These are phyloP conservation scores for Syncephalastrum racemosum DNA, from an alignment of 371 early-diverging fungal genomes.

Conservation along the genomic window DNA sequence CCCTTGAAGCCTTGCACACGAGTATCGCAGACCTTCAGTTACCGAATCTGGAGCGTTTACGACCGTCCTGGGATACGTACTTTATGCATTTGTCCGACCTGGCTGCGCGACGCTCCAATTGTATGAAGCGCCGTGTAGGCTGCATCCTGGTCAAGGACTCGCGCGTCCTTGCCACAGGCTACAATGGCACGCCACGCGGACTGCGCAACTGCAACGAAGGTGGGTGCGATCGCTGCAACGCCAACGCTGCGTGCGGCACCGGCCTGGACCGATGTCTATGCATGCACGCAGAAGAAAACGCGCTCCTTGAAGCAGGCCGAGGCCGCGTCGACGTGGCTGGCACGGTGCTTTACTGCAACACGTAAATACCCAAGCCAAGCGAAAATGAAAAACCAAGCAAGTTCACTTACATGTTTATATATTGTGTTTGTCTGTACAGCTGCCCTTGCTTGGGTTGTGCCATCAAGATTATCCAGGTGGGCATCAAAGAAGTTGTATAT, in stretches of 20 bases:
- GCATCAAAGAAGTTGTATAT: slow-evolving; percentile 92
- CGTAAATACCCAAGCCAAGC: slow-evolving; percentile 39
- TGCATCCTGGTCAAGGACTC: slow-evolving; percentile 91
- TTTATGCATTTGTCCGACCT: slow-evolving; percentile 96
- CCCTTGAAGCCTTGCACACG: slow-evolving; percentile 25
- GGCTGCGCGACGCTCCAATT: slow-evolving; percentile 83
- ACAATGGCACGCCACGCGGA: slow-evolving; percentile 97
- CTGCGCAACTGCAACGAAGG: slow-evolving; percentile 93
- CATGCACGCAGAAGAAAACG: slow-evolving; percentile 99
- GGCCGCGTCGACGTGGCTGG: slow-evolving; percentile 70
- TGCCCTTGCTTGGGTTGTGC: slow-evolving; percentile 90
- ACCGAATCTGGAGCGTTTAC: slow-evolving; percentile 67
- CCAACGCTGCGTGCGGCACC: slow-evolving; percentile 71
- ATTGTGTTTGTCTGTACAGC: slow-evolving; percentile 13
- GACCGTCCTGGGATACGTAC: slow-evolving; percentile 96
- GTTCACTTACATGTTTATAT: too few relatives aligned
- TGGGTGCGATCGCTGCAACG: slow-evolving; percentile 94
- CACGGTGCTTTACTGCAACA: slow-evolving; percentile 90
- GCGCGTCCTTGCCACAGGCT: slow-evolving; percentile 94
- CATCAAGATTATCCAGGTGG: slow-evolving; percentile 94
- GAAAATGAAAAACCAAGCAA: not conserved
- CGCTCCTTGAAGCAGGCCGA: slow-evolving; percentile 92
- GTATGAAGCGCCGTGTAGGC: slow-evolving; percentile 98
- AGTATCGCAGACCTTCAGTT: slow-evolving; percentile 45
- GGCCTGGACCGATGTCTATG: slow-evolving; percentile 91